Conservation (phyloP, 768 basidiomycete genomes). For the Antrodiella citrinella region DNA sequence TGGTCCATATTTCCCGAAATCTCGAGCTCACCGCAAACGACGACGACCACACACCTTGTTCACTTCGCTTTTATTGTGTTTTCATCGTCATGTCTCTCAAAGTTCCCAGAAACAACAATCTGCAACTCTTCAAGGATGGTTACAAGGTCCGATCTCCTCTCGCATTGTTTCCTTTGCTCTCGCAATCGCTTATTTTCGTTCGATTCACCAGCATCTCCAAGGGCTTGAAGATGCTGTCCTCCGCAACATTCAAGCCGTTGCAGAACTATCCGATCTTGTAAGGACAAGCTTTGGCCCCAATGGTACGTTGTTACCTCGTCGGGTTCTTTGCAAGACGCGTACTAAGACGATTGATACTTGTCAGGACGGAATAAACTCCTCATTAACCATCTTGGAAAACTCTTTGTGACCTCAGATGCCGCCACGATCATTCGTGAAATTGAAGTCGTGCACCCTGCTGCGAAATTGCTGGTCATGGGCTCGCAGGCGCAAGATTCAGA, state of each 20-base stretch:
- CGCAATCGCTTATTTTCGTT: conserved; percentile 1
- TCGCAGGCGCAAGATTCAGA: conserved; percentile 94
- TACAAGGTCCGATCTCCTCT: conserved; percentile 60
- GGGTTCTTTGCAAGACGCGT: not conserved
- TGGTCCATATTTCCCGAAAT: not conserved
- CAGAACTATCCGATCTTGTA: conserved; percentile 90
- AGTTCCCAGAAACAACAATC: conserved; percentile 81
- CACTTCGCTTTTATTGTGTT: not conserved
- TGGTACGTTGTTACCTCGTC: conserved; percentile 42
- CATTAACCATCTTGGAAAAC: conserved; percentile 92
- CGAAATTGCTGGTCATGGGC: conserved; percentile 98
- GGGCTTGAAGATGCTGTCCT: conserved; percentile 97
- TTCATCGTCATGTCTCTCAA: conserved; percentile 70
- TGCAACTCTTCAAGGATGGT: conserved; percentile 96
- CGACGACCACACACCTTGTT: not conserved
- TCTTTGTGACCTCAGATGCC: conserved; percentile 98
- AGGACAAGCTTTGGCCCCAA: conserved; percentile 96
- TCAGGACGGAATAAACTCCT: conserved; percentile 93
- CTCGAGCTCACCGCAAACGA: not conserved
- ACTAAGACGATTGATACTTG: not conserved
- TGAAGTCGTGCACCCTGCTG: conserved; percentile 97
- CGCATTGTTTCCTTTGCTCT: not conserved
- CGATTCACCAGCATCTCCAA: conserved; percentile 50
- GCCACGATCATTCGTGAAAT: conserved; percentile 98
- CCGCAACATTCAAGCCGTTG: conserved; percentile 93